Conservation (phyloP, 768 basidiomycete genomes). For the Lactifluus subvellereus region DNA sequence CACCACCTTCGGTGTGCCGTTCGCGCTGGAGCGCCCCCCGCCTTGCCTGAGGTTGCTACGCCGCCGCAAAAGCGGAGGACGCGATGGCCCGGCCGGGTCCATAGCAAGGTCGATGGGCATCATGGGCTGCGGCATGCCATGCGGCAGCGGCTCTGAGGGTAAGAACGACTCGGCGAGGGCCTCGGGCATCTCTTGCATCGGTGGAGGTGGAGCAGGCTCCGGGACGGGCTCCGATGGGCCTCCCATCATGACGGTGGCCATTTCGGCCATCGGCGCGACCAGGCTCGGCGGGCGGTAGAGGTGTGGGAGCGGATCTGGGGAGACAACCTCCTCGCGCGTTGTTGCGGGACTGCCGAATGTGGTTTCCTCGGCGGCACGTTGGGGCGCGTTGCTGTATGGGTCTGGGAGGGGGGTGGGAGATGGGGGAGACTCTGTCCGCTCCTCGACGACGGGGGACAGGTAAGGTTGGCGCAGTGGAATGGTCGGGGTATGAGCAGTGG, state of each 20-base stretch:
- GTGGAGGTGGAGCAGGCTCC: not conserved
- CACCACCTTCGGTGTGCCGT: conserved; percentile 58
- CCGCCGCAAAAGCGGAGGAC: conserved; percentile 38
- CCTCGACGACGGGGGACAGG: conserved; percentile 23
- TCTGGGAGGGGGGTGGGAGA: conserved; percentile 5
- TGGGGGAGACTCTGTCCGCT: conserved; percentile 5
- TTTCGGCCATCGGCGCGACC: conserved; percentile 25
- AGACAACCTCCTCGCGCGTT: conserved; percentile 30
- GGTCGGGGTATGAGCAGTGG: not conserved
- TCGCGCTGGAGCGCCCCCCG: conserved; percentile 35
- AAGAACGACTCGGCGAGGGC: not conserved
- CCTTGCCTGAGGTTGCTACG: conserved; percentile 60
- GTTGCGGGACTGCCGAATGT: not conserved
- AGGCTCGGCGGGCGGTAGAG: conserved; percentile 36
- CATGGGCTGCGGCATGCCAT: conserved; percentile 1
- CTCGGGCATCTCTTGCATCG: not conserved
- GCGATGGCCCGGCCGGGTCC: conserved; percentile 25
- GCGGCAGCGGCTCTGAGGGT: not conserved
- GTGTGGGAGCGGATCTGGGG: conserved; percentile 42
- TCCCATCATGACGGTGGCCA: conserved; percentile 16
- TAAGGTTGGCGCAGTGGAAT: not conserved
- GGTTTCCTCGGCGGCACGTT: conserved; percentile 27
- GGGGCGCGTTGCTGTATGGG: conserved; percentile 23
- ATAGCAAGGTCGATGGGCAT: conserved; percentile 7
- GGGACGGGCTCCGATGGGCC: conserved; percentile 3